A percentile compares a stretch with the other conserved stretches of the same genome.
Evolutionary conservation across 306 rosid species (phyloP).

Genomic region (Echinosophora koreensis): DNA sequence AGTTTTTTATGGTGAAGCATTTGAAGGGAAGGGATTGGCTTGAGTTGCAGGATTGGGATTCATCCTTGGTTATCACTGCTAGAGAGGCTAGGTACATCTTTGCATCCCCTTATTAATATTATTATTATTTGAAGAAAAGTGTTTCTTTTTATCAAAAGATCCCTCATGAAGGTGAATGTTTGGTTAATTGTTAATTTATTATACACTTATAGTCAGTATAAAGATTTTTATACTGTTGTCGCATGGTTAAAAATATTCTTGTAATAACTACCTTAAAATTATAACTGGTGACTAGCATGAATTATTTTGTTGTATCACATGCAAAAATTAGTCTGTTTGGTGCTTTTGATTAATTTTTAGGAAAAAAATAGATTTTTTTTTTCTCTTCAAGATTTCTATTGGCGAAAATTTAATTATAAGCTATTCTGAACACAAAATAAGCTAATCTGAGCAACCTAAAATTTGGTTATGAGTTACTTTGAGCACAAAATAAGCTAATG

Average conservation of each 20-base stretch:
- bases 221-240: too few relatives aligned
- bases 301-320: background rate
- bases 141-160: too few relatives aligned
- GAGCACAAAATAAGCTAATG: background rate
- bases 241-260: too few relatives aligned
- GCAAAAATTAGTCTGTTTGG: background rate
- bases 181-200: too few relatives aligned
- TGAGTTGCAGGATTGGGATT: constrained; percentile 85
- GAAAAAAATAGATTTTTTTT: background rate
- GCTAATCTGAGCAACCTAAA: background rate
- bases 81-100: constrained; percentile 55
- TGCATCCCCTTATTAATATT: background rate
- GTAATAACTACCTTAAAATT: too few relatives aligned
- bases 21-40: constrained; percentile 61
- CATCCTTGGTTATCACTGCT: constrained; percentile 66
- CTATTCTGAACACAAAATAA: background rate
- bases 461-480: constrained; percentile 10
- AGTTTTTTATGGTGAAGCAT: constrained; percentile 63
- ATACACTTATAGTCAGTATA: too few relatives aligned
- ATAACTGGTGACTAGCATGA: background rate
- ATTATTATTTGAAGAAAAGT: too few relatives aligned
- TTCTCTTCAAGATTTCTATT: too few relatives aligned
- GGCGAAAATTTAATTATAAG: too few relatives aligned
- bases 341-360: too few relatives aligned
- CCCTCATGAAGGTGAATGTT: too few relatives aligned